Evolutionary conservation across 306 rosid genomes (phyloP).

Genomic region (Vachellia collinsii): DNA sequence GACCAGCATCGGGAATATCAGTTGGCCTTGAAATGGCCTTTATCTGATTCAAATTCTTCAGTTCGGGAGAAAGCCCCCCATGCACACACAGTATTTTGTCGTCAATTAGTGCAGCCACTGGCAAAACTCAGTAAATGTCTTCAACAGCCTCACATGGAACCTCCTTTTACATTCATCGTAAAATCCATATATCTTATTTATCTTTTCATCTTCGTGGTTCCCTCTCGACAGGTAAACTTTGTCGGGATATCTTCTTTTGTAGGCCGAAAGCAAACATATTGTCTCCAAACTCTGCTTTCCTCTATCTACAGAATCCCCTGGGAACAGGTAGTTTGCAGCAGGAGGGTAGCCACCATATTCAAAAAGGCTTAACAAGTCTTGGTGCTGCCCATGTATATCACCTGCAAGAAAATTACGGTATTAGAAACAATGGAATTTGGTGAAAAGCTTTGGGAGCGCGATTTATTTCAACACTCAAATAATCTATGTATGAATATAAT

Average conservation of each 20-base stretch:
- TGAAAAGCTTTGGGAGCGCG: neutral
- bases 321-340: slow-evolving; percentile 72
- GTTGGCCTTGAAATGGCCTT: slow-evolving; percentile 65
- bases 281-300: slow-evolving; percentile 95
- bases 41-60: slow-evolving; percentile 70
- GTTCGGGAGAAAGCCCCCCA: slow-evolving; percentile 81
- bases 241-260: slow-evolving; percentile 77
- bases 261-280: slow-evolving; percentile 80
- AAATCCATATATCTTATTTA: slow-evolving; percentile 82
- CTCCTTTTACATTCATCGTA: slow-evolving; percentile 91
- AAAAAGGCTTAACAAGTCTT: slow-evolving; percentile 73
- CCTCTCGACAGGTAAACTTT: slow-evolving; percentile 71
- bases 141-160: slow-evolving; percentile 85
- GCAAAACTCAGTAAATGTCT: slow-evolving; percentile 80
- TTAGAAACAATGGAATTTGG: slow-evolving; percentile 20
- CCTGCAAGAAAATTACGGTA: slow-evolving; percentile 55
- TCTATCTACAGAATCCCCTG: slow-evolving; percentile 85
- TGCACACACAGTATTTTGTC: slow-evolving; percentile 84
- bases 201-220: slow-evolving; percentile 92
- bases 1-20: slow-evolving; percentile 78
- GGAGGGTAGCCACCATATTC: slow-evolving; percentile 83
- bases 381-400: slow-evolving; percentile 90
- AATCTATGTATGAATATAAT: neutral
- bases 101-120: slow-evolving; percentile 80
- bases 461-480: neutral